Evolutionary conservation across 495 filamentous ascomycete genomes (phyloP).

Genomic region (Penicillium subrubescens): DNA sequence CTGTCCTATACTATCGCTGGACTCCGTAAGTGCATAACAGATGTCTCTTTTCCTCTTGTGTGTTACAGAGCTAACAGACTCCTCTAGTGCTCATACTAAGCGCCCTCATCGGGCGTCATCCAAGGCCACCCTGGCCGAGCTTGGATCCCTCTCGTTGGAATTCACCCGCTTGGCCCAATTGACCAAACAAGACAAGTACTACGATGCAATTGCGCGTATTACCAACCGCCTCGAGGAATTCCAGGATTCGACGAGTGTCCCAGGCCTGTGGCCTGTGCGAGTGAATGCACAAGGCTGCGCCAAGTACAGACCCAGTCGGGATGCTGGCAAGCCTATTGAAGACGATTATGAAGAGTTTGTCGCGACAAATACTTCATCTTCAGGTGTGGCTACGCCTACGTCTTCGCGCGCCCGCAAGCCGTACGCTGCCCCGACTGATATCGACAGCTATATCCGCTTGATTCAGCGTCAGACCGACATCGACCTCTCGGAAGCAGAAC

Average conservation of each 20-base stretch:
- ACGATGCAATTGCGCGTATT: conserved; percentile 91
- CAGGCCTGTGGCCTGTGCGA: conserved; percentile 80
- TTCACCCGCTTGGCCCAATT: conserved; percentile 93
- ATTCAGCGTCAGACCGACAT: conserved; percentile 19
- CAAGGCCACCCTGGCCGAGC: conserved; percentile 72
- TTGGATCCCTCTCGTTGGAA: conserved; percentile 90
- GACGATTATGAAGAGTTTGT: not conserved
- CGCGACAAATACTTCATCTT: not conserved
- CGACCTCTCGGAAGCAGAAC: conserved; percentile 31
- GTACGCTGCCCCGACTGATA: conserved; percentile 27
- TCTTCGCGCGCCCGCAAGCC: conserved; percentile 15
- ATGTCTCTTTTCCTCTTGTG: not conserved
- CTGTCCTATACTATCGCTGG: conserved; percentile 84
- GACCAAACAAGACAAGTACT: conserved; percentile 85
- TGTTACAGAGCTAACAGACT: conserved; percentile 10
- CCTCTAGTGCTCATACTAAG: conserved; percentile 53
- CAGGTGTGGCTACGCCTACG: not conserved
- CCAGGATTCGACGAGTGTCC: conserved; percentile 72
- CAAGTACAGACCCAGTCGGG: conserved; percentile 23
- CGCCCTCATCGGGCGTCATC: conserved; percentile 66
- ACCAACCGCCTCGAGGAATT: conserved; percentile 81
- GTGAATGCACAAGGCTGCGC: conserved; percentile 78
- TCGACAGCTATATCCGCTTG: conserved; percentile 30
- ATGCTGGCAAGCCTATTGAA: conserved; percentile 6
- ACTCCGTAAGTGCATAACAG: conserved; percentile 56